phyloP scores from a whole-genome alignment of 768 basidiomycete genomes.

The Boletus subcaerulescens region DNA sequence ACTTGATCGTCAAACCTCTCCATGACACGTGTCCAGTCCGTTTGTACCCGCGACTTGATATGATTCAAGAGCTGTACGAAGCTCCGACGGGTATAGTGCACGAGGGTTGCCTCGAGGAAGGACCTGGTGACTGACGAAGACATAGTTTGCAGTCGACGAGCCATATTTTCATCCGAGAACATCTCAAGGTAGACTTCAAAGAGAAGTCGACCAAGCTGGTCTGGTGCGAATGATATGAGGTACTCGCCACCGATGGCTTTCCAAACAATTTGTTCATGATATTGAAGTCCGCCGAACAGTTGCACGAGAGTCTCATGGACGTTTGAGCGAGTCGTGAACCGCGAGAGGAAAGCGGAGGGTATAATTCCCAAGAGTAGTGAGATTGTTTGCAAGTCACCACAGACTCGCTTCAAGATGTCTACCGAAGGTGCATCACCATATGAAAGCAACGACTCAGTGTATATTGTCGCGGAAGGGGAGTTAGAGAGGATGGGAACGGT shows the following conservation, averaged over 20 bases:
- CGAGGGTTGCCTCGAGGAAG: slow-evolving; percentile 11
- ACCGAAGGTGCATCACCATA: slow-evolving; percentile 5
- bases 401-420: slow-evolving; percentile 23
- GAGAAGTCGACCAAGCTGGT: slow-evolving; percentile 25
- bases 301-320: slow-evolving; percentile 18
- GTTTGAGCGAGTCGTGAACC: slow-evolving; percentile 31
- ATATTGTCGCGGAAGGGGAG: slow-evolving; percentile 25
- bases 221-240: slow-evolving; percentile 18
- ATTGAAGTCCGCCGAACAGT: slow-evolving; percentile 1
- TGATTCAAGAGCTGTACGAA: slow-evolving; percentile 45
- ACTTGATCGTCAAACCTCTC: slow-evolving; percentile 24
- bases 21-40: slow-evolving; percentile 46
- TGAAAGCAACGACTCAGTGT: slow-evolving; percentile 28
- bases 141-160: slow-evolving; percentile 4
- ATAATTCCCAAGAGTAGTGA: slow-evolving; percentile 28
- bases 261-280: slow-evolving; percentile 27
- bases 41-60: slow-evolving; percentile 35
- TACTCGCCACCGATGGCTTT: slow-evolving; percentile 11
- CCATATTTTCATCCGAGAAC: slow-evolving; percentile 30
- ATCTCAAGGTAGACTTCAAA: slow-evolving; percentile 28
- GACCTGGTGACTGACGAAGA: slow-evolving; percentile 1
- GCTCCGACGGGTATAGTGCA: slow-evolving; percentile 48
- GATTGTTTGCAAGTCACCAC: slow-evolving; percentile 28
- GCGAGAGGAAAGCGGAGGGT: slow-evolving; percentile 24
- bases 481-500: slow-evolving; percentile 23